Base-by-base conservation (phyloP, 768 basidiomycete species). In the Galerina sulciceps region DNA sequence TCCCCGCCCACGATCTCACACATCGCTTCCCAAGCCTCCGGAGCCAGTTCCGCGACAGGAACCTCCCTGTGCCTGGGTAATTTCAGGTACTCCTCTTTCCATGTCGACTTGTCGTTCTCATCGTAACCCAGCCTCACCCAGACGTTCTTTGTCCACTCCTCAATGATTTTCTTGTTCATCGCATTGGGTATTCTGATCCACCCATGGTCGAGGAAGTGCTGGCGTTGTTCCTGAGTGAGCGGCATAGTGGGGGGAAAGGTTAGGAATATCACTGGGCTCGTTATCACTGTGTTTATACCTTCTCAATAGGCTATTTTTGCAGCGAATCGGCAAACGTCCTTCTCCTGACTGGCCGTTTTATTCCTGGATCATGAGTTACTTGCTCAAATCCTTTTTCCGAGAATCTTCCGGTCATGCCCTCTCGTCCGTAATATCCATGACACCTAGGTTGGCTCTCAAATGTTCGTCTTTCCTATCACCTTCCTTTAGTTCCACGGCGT, bases 11-110 rank as follows among this genome's bases (percentile, higher is more conserved):
- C 49, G 22, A 51, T 17, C 49, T 51, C 49, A 15, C 49, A 51
- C 49, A 51, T 51, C 10, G 49, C 49, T 18, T 51, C 49, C 49
- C 49, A 51, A 9, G 49, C 49, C 15, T 13, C 23, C 20, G 49
- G 49, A 15, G 37, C 36, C 9, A 51, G 15, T 10, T 51, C 49
- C 10, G 37, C 20, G 10, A 51, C 49, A n/a, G 49, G 49, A 13
- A 51, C 38, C 22, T 51, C 49, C 49, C 49, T 51, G 23, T 51
- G 49, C 37, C 49, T 38, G 23, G 49, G 49, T 38, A 51, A 22
- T 23, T 51, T 51, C 37, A 51, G 10, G 49, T 40, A 51, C 37
- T 51, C 49, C 22, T 51, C 49, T 37, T 20, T 36, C 49, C 49
- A 51, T 1, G 49, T 51, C 18, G 49, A 23, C 49, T 51, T 51